phyloP scores from a whole-genome alignment of 768 basidiomycete species.

The Xerocomellus intermedius region DNA sequence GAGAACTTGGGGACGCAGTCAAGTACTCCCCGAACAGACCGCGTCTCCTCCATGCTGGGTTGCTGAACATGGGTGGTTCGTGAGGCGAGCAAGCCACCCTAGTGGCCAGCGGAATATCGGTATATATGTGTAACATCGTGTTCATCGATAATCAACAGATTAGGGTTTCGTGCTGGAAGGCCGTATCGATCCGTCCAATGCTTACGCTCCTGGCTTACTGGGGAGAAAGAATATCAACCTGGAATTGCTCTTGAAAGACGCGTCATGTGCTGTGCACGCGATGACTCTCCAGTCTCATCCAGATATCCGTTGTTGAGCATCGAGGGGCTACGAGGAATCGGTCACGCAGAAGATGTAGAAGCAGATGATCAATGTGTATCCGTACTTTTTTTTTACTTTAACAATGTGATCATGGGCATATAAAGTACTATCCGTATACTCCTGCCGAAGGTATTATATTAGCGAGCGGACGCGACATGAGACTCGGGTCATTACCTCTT shows the following conservation, averaged over 20 bases:
- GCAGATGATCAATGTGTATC: background rate
- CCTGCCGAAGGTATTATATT: background rate
- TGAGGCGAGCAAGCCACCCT: background rate
- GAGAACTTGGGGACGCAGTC: constrained; percentile 1
- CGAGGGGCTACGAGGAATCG: background rate
- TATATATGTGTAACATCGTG: background rate
- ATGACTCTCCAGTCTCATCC: background rate
- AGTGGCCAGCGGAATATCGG: background rate
- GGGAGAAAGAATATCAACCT: no score
- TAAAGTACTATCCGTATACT: background rate
- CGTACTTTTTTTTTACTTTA: background rate
- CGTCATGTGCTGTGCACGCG: background rate
- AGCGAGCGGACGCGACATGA: background rate
- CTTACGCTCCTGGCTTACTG: background rate
- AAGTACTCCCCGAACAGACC: constrained; percentile 7
- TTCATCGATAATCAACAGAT: constrained; percentile 4
- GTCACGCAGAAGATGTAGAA: background rate
- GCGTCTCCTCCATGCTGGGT: background rate
- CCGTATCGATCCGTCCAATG: background rate
- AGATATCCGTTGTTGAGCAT: background rate
- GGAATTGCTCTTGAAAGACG: background rate
- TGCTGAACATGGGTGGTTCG: background rate
- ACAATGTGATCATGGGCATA: background rate
- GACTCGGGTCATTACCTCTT: background rate
- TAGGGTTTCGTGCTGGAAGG: background rate